Evolutionary conservation across 371 early-diverging fungal genomes (phyloP).

Genomic region (Mucor lusitanicus): DNA sequence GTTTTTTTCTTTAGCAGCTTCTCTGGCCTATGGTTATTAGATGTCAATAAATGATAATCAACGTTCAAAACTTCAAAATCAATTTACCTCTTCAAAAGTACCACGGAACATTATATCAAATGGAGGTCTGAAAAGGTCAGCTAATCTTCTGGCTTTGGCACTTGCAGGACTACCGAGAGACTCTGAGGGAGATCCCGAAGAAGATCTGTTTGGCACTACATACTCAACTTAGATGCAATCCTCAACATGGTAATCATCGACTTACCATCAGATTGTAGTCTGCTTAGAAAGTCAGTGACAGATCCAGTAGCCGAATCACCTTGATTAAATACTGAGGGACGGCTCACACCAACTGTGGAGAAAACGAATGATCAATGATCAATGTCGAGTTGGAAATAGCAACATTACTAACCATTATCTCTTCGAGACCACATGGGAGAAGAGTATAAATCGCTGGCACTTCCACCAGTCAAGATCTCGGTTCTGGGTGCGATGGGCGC

Average conservation of each 20-base stretch:
- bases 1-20: conserved; percentile 57
- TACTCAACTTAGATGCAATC: not conserved
- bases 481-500: conserved; percentile 80
- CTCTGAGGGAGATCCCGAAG: conserved; percentile 4
- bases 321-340: conserved; percentile 50
- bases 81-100: conserved; percentile 67
- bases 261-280: conserved; percentile 18
- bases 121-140: conserved; percentile 86
- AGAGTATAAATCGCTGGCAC: conserved; percentile 2
- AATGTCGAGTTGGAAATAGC: not conserved
- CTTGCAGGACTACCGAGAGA: conserved; percentile 12
- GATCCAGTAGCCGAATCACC: conserved; percentile 50
- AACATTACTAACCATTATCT: not conserved
- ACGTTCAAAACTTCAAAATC: not conserved
- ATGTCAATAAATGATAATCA: not conserved
- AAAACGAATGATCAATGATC: not conserved
- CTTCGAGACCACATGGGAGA: conserved; percentile 5
- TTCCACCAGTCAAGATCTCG: conserved; percentile 69
- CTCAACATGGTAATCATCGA: not conserved
- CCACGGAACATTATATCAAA: conserved; percentile 85
- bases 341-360: not conserved
- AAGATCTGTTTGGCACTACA: conserved; percentile 7
- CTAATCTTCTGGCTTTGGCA: conserved; percentile 56
- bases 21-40: conserved; percentile 59
- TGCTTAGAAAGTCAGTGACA: conserved; percentile 27